phyloP scores from a whole-genome alignment of 768 basidiomycete species.

The Hebeloma cylindrosporum region DNA sequence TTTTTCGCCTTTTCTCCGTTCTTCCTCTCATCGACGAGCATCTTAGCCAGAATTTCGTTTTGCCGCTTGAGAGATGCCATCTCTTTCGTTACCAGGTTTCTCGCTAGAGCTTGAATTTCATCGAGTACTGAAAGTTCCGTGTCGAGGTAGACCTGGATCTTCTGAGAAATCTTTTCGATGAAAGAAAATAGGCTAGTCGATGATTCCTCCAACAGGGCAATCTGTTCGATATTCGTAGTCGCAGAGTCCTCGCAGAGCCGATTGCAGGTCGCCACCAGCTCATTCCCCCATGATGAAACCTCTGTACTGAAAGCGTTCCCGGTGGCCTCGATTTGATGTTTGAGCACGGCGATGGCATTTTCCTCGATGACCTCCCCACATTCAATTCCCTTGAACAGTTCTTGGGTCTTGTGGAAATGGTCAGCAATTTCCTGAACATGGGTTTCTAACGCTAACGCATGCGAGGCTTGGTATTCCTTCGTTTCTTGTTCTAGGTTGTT shows the following conservation, averaged over 20 bases:
- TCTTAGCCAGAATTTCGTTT: conserved; percentile 59
- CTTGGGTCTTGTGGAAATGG: conserved; percentile 55
- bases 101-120: conserved; percentile 49
- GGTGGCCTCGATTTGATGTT: conserved; percentile 48
- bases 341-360: conserved; percentile 50
- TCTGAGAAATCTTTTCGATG: conserved; percentile 58
- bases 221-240: conserved; percentile 41
- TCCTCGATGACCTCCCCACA: conserved; percentile 54
- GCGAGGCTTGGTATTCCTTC: conserved; percentile 53
- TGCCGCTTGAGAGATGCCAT: conserved; percentile 66
- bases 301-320: conserved; percentile 48
- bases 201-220: conserved; percentile 55
- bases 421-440: conserved; percentile 56
- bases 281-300: conserved; percentile 55
- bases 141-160: conserved; percentile 56
- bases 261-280: conserved; percentile 49
- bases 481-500: conserved; percentile 55
- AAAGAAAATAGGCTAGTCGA: conserved; percentile 58
- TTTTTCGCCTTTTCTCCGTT: conserved; percentile 69
- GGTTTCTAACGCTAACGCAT: conserved; percentile 50
- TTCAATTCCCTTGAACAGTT: conserved; percentile 53
- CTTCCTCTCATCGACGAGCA: conserved; percentile 65
- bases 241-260: conserved; percentile 48
- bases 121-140: conserved; percentile 51
- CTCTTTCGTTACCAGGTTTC: conserved; percentile 44